Evolutionary conservation across 192 early-diverging fungal species (phyloP), one percentile per base, ranked within the genome.

Genomic region (Coemansia sp.): DNA sequence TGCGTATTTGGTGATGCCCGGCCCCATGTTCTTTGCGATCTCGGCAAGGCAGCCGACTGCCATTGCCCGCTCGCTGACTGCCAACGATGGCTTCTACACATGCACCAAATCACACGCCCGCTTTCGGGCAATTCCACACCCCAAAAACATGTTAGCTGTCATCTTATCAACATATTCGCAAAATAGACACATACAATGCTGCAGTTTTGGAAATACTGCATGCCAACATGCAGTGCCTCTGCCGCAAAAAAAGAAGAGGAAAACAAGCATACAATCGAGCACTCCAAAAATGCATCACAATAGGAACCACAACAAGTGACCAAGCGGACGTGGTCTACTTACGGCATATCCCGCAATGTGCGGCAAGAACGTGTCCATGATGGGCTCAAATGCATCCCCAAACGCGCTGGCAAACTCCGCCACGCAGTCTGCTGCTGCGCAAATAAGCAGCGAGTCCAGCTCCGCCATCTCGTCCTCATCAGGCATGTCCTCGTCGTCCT

Each of bases 1-100:
- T 32, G 73, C 69, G 53, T 81, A 81, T 27, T 81, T 81, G 60
- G 79, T 81, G 35, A 81, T 72, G 27, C 54, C 69, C 0, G 69
- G 69, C 9, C 73, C 73, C 79, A 81, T 92, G 87, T 75, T 75
- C 63, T 76, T 76, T 22, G 79, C 83, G 48, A 87, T 85, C 82
- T 96, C 94, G 22, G 91, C 90, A 53, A 96, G 71, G 56, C 89
- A 92, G 9, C 94, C 94, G 45, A 93, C 86, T 7, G 93, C 91
- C 92, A 95, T 94, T 41, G 90, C 92, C 38, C 94, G 89, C 70
- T 96, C 94, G 53, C 86, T 83, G 22, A 82, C 74, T 3, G 87
- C 84, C 62, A 86, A 84, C 17, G 84, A 63, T 38, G 85, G 74
- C 70, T 66, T 85, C 82, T 91, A 92, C 65, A 45, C n/a, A 17